Conservation (phyloP, 2,329 filamentous ascomycete genomes). For the Magnaporthales sp. region DNA sequence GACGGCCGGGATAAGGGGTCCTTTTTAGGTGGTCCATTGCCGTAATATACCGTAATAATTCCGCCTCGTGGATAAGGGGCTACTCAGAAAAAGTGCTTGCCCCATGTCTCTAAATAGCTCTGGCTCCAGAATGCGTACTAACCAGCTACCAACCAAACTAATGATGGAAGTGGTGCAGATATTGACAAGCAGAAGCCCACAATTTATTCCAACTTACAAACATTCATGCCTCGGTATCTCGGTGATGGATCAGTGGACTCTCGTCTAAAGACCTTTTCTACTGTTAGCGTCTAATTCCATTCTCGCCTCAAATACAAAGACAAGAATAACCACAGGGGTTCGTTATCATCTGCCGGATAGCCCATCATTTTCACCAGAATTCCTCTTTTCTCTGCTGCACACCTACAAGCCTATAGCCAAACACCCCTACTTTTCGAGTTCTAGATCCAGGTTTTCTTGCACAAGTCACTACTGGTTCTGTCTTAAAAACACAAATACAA, state of each 20-base stretch:
- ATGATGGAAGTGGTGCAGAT: neutral
- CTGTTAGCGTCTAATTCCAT: neutral
- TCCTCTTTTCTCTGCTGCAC: neutral
- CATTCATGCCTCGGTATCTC: neutral
- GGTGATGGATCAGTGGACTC: neutral
- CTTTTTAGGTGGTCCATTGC: neutral
- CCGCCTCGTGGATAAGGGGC: neutral
- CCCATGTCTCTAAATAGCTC: too few species aligned
- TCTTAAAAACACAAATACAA: too few species aligned
- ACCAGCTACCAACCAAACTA: neutral
- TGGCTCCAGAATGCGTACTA: neutral
- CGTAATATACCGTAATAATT: neutral
- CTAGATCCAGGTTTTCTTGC: neutral
- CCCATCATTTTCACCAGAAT: neutral
- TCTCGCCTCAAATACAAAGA: neutral
- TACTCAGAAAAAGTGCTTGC: neutral
- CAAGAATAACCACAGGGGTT: neutral
- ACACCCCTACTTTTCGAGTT: neutral
- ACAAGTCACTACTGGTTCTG: neutral
- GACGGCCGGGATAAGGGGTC: neutral
- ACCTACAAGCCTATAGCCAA: neutral
- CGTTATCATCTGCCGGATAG: neutral
- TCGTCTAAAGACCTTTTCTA: neutral
- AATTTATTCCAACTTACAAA: neutral
- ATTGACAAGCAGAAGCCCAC: neutral